Base-by-base conservation (phyloP, 2,329 filamentous ascomycete species). In the Fusarium sp. region DNA sequence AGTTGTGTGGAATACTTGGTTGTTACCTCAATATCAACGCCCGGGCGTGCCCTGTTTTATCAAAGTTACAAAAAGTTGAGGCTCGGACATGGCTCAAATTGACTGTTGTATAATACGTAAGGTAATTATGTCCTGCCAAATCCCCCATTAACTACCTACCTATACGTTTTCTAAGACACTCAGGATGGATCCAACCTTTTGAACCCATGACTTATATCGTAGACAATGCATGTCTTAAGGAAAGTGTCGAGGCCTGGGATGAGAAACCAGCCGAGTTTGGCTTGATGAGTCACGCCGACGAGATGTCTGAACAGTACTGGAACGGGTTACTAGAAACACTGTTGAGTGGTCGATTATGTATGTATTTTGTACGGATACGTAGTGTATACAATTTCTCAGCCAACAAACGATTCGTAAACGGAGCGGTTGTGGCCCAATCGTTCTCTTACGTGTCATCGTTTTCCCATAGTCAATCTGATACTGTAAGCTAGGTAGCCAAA, bases 171-270 rank as follows among this genome's bases (percentile, higher is more conserved):
- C 15, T n/a, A 15, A 21, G 20, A 31, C 27, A 33, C 18, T 23
- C 17, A 13, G 36, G 21, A 23, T 23, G 10, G 13, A 42, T n/a
- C 14, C 27, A 42, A 48, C 18, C 18, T 49, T 13, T 11, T 37
- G 25, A 29, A 17, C 40, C 27, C 15, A 17, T 21, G 35, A 10
- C 20, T 18, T 35, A 20, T 18, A 5, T 5, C 11, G 39, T 17
- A 31, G 27, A 60, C 33, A 60, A 45, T 45, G 55, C 39, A 45
- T 60, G 58, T 53, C 39, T 60, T 18, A 15, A 43, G n/a, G n/a
- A n/a, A n/a, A n/a, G n/a, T 33, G 27, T 17, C 11, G 40, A 15
- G n/a, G 25, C n/a, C 15, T 35, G 29, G 25, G 31, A 21, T 14
- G 11, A 21, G 37, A 15, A 37, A 18, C 21, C 11, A 51, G 21